Evolutionary conservation across 2,329 filamentous ascomycete genomes (phyloP).

Genomic region (Calonectria fujianensis): DNA sequence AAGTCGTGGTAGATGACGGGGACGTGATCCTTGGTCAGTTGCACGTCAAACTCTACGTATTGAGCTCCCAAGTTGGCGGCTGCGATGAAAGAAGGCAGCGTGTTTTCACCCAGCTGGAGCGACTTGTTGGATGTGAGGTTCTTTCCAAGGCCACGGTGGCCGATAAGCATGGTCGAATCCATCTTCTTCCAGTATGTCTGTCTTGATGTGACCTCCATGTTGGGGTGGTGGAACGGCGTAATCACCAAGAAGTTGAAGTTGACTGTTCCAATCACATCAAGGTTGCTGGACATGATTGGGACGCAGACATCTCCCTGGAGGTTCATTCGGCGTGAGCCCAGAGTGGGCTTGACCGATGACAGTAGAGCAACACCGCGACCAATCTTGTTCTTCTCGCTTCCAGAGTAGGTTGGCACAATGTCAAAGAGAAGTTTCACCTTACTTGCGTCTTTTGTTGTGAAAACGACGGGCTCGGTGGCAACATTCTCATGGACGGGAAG

Average conservation of each 20-base stretch:
- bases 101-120: slow-evolving; percentile 96
- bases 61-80: slow-evolving; percentile 92
- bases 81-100: slow-evolving; percentile 94
- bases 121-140: slow-evolving; percentile 90
- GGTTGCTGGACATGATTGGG: slow-evolving; percentile 87
- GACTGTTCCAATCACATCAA: slow-evolving; percentile 94
- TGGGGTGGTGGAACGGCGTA: slow-evolving; percentile 94
- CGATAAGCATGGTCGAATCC: slow-evolving; percentile 88
- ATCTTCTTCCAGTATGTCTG: slow-evolving; percentile 98
- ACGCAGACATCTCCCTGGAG: slow-evolving; percentile 94
- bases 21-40: slow-evolving; percentile 98
- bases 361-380: slow-evolving; percentile 92
- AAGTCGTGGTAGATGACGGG: slow-evolving; percentile 99
- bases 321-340: slow-evolving; percentile 91
- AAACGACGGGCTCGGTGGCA: slow-evolving; percentile 93
- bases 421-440: slow-evolving; percentile 96
- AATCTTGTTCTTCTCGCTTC: slow-evolving; percentile 90
- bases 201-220: slow-evolving; percentile 92
- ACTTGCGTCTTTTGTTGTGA: slow-evolving; percentile 84
- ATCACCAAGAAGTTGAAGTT: slow-evolving; percentile 98
- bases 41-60: slow-evolving; percentile 89
- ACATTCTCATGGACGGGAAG: slow-evolving; percentile 95
- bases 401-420: slow-evolving; percentile 95
- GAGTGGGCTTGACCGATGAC: slow-evolving; percentile 86
- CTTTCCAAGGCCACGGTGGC: slow-evolving; percentile 88